Conservation (phyloP, 345 rosid genomes). For the Populus alba region DNA sequence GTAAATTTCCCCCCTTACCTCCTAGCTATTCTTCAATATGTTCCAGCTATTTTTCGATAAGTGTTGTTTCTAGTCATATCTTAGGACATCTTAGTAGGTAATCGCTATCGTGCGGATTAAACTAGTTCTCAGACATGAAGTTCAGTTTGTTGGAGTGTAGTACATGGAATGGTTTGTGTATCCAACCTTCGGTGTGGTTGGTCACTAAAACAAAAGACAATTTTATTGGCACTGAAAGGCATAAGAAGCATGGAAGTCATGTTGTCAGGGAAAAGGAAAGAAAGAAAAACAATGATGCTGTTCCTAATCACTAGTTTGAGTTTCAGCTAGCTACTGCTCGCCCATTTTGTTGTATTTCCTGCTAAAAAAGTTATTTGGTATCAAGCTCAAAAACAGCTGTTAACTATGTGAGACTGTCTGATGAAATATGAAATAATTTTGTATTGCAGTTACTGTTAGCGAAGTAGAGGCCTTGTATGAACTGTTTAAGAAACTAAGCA, state of each 20-base stretch:
- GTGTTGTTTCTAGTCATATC: background rate
- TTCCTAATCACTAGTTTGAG: background rate
- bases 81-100: background rate
- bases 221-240: background rate
- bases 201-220: background rate
- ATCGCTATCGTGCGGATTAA: background rate
- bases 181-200: background rate
- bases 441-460: slow-evolving; percentile 58
- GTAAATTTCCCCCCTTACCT: background rate
- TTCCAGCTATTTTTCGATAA: background rate
- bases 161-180: background rate
- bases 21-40: background rate
- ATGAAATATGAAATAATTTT: background rate
- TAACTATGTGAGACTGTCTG: background rate
- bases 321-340: background rate
- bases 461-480: slow-evolving; percentile 83
- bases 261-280: background rate
- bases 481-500: slow-evolving; percentile 83
- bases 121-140: background rate
- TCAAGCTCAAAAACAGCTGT: background rate
- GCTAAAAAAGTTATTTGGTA: background rate
- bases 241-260: background rate
- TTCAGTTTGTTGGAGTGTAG: background rate
- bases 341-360: background rate
- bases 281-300: background rate